Conservation (phyloP, 2,329 filamentous ascomycete genomes). For the Hyphodiscus sp. region DNA sequence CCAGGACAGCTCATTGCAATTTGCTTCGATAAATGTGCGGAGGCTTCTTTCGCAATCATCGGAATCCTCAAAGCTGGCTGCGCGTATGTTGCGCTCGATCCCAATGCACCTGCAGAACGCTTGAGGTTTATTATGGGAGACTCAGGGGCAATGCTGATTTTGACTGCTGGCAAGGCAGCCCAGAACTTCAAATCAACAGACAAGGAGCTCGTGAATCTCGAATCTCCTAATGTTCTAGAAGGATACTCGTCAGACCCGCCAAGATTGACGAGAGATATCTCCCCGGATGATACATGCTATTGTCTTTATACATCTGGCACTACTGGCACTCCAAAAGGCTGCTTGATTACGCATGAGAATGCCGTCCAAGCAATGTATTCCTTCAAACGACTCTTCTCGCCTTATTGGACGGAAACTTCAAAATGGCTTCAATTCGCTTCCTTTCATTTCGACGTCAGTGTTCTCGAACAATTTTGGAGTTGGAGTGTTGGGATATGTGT, state of each 20-base stretch:
- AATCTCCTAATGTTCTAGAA: slow-evolving; percentile 18
- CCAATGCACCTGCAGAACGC: slow-evolving; percentile 30
- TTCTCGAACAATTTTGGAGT: slow-evolving; percentile 91
- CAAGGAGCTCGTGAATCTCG: slow-evolving; percentile 19
- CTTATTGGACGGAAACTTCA: slow-evolving; percentile 66
- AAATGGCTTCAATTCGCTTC: slow-evolving; percentile 91
- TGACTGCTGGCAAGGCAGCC: slow-evolving; percentile 47
- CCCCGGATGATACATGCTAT: slow-evolving; percentile 26
- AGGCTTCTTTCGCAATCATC: slow-evolving; percentile 32
- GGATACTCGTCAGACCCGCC: slow-evolving; percentile 20
- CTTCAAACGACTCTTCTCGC: slow-evolving; percentile 71
- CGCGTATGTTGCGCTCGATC: slow-evolving; percentile 35
- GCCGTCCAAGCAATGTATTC: slow-evolving; percentile 83
- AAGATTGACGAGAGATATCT: slow-evolving; percentile 16
- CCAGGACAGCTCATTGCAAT: slow-evolving; percentile 43
- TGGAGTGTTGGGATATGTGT: slow-evolving; percentile 88
- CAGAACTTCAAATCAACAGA: slow-evolving; percentile 30
- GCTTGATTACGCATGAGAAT: slow-evolving; percentile 83
- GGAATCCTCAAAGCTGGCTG: slow-evolving; percentile 33
- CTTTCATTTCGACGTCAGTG: slow-evolving; percentile 90
- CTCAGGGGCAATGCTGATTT: slow-evolving; percentile 56
- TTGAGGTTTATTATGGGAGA: slow-evolving; percentile 42
- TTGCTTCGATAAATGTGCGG: slow-evolving; percentile 34
- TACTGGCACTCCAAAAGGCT: slow-evolving; percentile 40
- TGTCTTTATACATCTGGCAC: slow-evolving; percentile 34